phyloP scores from a whole-genome alignment of 2,329 filamentous ascomycete genomes.

The Clarireedia monteithiana region DNA sequence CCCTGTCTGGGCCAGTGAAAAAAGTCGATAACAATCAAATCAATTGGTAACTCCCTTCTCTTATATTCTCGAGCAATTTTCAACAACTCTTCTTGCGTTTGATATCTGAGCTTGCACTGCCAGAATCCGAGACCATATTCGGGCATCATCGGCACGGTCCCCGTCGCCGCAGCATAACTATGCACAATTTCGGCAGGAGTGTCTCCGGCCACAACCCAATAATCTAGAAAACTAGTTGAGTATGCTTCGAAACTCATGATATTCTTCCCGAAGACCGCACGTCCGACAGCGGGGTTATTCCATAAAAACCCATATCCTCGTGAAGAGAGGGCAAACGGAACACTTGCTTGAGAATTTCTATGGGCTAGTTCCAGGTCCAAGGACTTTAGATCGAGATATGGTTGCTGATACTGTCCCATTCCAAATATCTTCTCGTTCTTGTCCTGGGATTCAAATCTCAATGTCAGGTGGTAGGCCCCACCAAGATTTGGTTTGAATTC shows the following conservation, averaged over 20 bases:
- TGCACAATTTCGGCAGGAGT: slow-evolving; percentile 47
- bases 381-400: slow-evolving; percentile 54
- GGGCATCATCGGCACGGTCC: slow-evolving; percentile 58
- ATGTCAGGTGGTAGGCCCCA: slow-evolving; percentile 45
- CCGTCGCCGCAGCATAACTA: slow-evolving; percentile 48
- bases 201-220: slow-evolving; percentile 55
- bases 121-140: slow-evolving; percentile 62
- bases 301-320: slow-evolving; percentile 56
- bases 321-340: slow-evolving; percentile 54
- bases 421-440: slow-evolving; percentile 54
- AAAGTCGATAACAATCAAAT: slow-evolving; percentile 60
- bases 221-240: slow-evolving; percentile 51
- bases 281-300: slow-evolving; percentile 57
- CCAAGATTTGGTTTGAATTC: slow-evolving; percentile 42
- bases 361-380: slow-evolving; percentile 56
- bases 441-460: slow-evolving; percentile 48
- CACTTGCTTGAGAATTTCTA: slow-evolving; percentile 57
- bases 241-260: slow-evolving; percentile 53
- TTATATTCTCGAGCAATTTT: slow-evolving; percentile 52
- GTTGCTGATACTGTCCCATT: slow-evolving; percentile 64
- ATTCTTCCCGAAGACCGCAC: slow-evolving; percentile 53
- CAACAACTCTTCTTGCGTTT: slow-evolving; percentile 57
- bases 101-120: slow-evolving; percentile 61
- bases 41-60: slow-evolving; percentile 46
- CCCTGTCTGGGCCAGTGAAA: slow-evolving; percentile 62